A percentile compares a stretch with the other conserved stretches of the same genome.
phyloP scores from a whole-genome alignment of 352 stramenopile genomes.

The Pythium grandisporangium region DNA sequence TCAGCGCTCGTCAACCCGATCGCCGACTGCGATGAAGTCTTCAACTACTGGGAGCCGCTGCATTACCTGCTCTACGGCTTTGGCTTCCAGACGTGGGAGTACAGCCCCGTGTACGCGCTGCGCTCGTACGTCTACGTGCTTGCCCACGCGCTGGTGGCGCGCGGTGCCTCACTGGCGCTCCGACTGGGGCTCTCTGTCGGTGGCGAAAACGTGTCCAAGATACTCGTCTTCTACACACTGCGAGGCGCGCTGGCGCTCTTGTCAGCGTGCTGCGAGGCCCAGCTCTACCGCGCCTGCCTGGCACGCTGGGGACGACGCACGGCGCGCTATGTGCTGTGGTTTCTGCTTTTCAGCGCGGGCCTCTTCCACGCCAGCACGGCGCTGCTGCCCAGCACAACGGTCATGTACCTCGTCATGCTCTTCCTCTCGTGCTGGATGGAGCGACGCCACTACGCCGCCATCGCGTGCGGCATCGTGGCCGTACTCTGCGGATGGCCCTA shows the following conservation, averaged over 20 bases:
- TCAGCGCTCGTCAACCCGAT: constrained; percentile 75
- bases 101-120: constrained; percentile 90
- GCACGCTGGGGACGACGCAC: constrained; percentile 50
- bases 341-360: constrained; percentile 85
- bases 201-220: constrained; percentile 27
- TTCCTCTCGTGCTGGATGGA: constrained; percentile 76
- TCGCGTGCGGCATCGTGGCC: constrained; percentile 84
- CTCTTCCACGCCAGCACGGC: constrained; percentile 90
- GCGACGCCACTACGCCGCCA: constrained; percentile 51
- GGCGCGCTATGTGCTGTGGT: constrained; percentile 53
- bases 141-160: constrained; percentile 41
- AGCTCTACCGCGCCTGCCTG: constrained; percentile 74
- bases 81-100: constrained; percentile 89
- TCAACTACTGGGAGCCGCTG: constrained; percentile 99
- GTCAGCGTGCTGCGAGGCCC: constrained; percentile 77
- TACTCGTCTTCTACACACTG: constrained; percentile 88
- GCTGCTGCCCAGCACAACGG: constrained; percentile 90
- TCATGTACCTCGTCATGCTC: constrained; percentile 81
- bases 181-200: constrained; percentile 17
- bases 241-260: constrained; percentile 68
- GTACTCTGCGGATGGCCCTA: constrained; percentile 97
- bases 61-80: constrained; percentile 94
- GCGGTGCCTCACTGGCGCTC: constrained; percentile 26
- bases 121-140: constrained; percentile 94
- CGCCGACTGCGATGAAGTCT: constrained; percentile 98